Conservation (phyloP, 345 rosid genomes). For the Syzygium grande region DNA sequence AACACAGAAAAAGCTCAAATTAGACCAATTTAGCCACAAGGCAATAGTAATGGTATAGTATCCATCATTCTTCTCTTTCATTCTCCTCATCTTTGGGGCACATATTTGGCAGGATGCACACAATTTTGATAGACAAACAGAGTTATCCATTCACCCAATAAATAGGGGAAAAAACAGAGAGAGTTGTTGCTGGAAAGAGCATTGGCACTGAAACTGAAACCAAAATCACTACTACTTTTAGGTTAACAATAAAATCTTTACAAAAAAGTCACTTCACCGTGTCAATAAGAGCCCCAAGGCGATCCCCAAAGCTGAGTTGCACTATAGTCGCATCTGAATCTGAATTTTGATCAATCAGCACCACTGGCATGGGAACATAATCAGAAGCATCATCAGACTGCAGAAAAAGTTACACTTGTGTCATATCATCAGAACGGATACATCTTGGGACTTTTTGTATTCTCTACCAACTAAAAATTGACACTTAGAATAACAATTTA, state of each 20-base stretch:
- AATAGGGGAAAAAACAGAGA: background rate
- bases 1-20: background rate
- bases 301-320: slow-evolving; percentile 92
- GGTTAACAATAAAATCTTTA: background rate
- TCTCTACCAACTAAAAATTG: background rate
- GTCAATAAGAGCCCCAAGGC: slow-evolving; percentile 92
- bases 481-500: background rate
- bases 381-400: slow-evolving; percentile 42
- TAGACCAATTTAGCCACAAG: background rate
- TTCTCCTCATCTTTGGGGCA: background rate
- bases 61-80: background rate
- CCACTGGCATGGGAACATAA: slow-evolving; percentile 57
- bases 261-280: slow-evolving; percentile 34
- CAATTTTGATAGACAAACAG: background rate
- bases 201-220: background rate
- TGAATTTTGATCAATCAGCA: slow-evolving; percentile 84
- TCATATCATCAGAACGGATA: slow-evolving; percentile 5
- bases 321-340: slow-evolving; percentile 80
- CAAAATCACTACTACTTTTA: background rate
- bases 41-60: background rate
- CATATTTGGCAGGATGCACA: background rate
- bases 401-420: slow-evolving; percentile 18
- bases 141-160: background rate
- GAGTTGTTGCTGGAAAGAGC: background rate
- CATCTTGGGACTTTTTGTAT: background rate